Base-by-base conservation (phyloP, 345 rosid species). In the Salix arbutifolia region DNA sequence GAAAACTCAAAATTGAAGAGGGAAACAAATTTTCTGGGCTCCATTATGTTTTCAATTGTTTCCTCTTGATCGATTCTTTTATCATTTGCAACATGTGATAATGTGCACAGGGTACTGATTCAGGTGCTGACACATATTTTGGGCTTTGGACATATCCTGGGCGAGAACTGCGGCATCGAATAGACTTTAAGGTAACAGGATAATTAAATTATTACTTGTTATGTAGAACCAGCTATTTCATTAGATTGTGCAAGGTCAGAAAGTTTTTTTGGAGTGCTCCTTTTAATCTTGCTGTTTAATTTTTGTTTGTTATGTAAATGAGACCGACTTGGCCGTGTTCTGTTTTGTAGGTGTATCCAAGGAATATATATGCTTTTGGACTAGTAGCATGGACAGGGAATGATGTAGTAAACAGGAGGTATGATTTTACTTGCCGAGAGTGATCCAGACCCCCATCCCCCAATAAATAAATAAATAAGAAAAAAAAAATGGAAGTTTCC, bases 351-450 rank as follows among this genome's bases (percentile, higher is more conserved):
- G 99, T 91, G 14, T 93, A 88, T 86, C 99, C 99, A 16, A 90
- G 87, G 85, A 94, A 90, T 74, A 93, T 92, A 38, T 83, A 93
- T 82, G 96, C 97, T 14, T 93, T 90, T 76, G 98, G 99, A 80
- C 86, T 96, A 73, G 83, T 96, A 86, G 91, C 96, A 8, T 93
- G 99, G 99, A 96, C 98, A 14, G 99, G 99, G 53, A 91, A 93
- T 86, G 98, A 93, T 40, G 96, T 93, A 52, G 76, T 96, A 70
- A 96, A 96, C 84, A 84, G 99, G 79, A 89, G 98, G 99, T 90
- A 87, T 40, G 76, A 9, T 69, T n/a, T 12, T 12, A 5, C 52
- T 37, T 5, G 52, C 50, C 21, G 0, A 11, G 18, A 33, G 40
- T 66, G 18, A 8, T 17, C 31, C 23, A 21, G 8, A 25, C 65